Evolutionary conservation across 768 basidiomycete species (phyloP), one percentile per base, ranked within the genome.

Genomic region (Auricularia sp.): DNA sequence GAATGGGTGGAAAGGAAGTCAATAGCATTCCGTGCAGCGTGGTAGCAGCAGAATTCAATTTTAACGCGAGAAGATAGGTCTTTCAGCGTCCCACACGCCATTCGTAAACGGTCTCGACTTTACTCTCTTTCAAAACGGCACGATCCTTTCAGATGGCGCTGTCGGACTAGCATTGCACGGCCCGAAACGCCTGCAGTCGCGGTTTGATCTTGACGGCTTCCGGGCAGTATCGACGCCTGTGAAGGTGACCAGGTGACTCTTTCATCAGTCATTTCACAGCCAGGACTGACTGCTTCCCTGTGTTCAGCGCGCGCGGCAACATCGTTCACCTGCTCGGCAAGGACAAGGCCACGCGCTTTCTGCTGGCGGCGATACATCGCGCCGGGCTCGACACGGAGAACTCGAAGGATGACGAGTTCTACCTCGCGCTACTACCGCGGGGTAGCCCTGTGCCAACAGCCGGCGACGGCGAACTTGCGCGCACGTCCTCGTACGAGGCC

Each of bases 61-160:
- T 14, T 59, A 29, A 59, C 24, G 34, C 29, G 56, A 29, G 18
- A 70, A 90, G 84, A 74, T 90, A 63, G 88, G 89, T 3, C 78
- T 92, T 21, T 73, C 88, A 24, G 87, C 85, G 0, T 79, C 89
- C 0, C 86, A 89, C 2, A 92, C 91, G 2, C 89, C 90, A 0
- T 92, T 92, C 71, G 75, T 90, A 4, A 92, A 89, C 1, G 91
- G 90, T 14, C 76, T 87, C 21, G 85, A 86, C 0, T 82, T 87
- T 35, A 92, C 90, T 0, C 76, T 92, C 10, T 85, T 91, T 66
- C 74, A 80, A 65, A 82, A 87, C 62, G 75, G 78, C 44, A 71
- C 78, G 1, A 79, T 90, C 33, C 73, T 81, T 64, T 84, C 82
- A 0, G 77, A 81, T 6, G 91, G 91, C 6, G 89, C 89, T 3